Percentiles rank a stretch among this genome's conserved stretches.
phyloP scores from a whole-genome alignment of 129 eudicot genomes.

The Artemisia annua region DNA sequence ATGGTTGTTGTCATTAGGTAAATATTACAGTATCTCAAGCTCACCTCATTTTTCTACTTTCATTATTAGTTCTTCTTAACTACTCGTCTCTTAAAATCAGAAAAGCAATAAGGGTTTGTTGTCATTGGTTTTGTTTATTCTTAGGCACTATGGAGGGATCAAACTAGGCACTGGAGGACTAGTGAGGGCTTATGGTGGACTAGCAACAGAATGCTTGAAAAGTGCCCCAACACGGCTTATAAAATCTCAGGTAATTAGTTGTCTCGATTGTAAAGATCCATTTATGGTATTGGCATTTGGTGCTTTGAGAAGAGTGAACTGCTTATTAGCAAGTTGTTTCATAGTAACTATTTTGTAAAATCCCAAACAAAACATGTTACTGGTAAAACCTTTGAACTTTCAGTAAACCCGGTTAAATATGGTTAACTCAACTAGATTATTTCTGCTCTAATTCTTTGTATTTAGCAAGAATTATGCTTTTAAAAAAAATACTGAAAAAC shows the following conservation, averaged over 20 bases:
- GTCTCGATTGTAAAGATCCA: not conserved
- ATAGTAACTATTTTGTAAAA: slow-evolving; percentile 5
- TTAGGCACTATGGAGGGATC: slow-evolving; percentile 92
- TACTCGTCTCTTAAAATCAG: not conserved
- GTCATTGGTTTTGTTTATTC: not conserved
- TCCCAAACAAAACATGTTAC: not conserved
- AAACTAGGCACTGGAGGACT: slow-evolving; percentile 95
- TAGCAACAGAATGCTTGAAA: slow-evolving; percentile 87
- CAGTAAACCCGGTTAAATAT: not conserved
- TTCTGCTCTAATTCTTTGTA: not conserved
- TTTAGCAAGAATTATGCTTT: not conserved
- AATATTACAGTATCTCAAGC: not conserved
- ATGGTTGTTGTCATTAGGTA: slow-evolving; percentile 97
- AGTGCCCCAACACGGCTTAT: slow-evolving; percentile 80
- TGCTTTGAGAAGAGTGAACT: not conserved
- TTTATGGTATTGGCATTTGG: not conserved
- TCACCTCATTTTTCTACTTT: slow-evolving; percentile 13
- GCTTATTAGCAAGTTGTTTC: slow-evolving; percentile 11
- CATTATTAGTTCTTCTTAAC: not conserved
- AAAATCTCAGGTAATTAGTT: slow-evolving; percentile 72
- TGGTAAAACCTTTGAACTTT: slow-evolving; percentile 5
- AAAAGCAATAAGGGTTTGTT: not conserved
- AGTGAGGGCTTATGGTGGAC: slow-evolving; percentile 97
- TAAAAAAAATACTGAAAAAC: slow-evolving; percentile 1
- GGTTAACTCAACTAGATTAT: slow-evolving; percentile 12